Base-by-base conservation (phyloP, 108 stramenopile genomes). In the Nannochloropsis salina region DNA sequence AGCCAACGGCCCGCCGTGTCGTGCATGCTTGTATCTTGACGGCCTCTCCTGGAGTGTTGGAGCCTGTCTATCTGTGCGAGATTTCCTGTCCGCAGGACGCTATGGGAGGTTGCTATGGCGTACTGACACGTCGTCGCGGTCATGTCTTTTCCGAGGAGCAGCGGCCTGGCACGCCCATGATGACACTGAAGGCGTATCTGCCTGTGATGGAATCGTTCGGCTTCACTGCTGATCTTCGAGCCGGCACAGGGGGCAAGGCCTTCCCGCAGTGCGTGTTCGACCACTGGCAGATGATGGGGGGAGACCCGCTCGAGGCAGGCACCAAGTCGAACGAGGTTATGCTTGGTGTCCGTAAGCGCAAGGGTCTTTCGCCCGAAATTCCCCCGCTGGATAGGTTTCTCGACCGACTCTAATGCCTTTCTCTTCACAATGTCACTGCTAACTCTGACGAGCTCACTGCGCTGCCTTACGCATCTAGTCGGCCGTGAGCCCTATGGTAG, bases 131-230 rank as follows among this genome's bases (percentile, higher is more conserved):
- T 84, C 96, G 97, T 93, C 97, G 99, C 92, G 99, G 99, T 61
- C 95, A 97, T 90, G 99, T 99, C 84, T 98, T 98, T 92, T 94
- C 95, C 82, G 99, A 99, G 93, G 98, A 97, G 87, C 97, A 96
- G 90, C 93, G 93, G 86, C 97, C 96, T 44, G 99, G 98, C 88
- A 98, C 98, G 47, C 98, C 98, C 44, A 95, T 96, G 92, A 95
- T 96, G 93, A 96, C 96, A 80, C 92, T 99, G 41, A 95, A 98
- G 93, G 98, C 98, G 15, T 97, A 98, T 94, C 92, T 99, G 85
- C 99, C 99, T 83, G 98, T 99, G 61, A 96, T 96, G 96, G 99
- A 99, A 90, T 99, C 98, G 9, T 99, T 99, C 92, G 99, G 99
- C 85, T 99, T 99, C 97, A 97, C 96, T 51, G 95, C 94, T 51